Evolutionary conservation across 2,329 filamentous ascomycete species (phyloP).

Genomic region (Lecanosticta acicola): DNA sequence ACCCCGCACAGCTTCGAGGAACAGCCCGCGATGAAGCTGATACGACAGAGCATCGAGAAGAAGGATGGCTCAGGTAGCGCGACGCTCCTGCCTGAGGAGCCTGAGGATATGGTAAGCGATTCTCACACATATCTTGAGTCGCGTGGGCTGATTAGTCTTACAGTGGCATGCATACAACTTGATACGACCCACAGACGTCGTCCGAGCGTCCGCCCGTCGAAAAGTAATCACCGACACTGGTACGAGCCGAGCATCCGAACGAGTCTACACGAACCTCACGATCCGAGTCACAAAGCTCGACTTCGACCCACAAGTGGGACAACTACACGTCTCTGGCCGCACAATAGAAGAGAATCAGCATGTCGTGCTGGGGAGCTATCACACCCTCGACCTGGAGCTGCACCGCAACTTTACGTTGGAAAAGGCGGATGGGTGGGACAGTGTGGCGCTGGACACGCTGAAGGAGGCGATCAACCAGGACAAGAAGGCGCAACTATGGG

Average conservation of each 20-base stretch:
- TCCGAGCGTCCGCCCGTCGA: slow-evolving; percentile 62
- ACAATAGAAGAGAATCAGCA: slow-evolving; percentile 62
- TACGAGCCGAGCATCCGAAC: slow-evolving; percentile 56
- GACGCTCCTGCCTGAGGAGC: slow-evolving; percentile 64
- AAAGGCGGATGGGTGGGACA: slow-evolving; percentile 85
- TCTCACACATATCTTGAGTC: slow-evolving; percentile 1
- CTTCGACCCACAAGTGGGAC: slow-evolving; percentile 62
- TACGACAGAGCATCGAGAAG: slow-evolving; percentile 60
- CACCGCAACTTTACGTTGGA: slow-evolving; percentile 82
- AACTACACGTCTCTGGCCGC: slow-evolving; percentile 63
- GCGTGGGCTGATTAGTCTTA: slow-evolving; percentile 5
- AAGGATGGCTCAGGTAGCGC: slow-evolving; percentile 60
- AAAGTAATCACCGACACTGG: slow-evolving; percentile 57
- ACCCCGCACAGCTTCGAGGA: too few relatives aligned
- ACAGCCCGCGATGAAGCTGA: slow-evolving; percentile 52
- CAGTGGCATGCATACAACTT: slow-evolving; percentile 73
- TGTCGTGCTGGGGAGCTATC: slow-evolving; percentile 61
- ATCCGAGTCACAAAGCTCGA: slow-evolving; percentile 62
- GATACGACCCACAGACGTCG: slow-evolving; percentile 58
- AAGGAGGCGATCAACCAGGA: slow-evolving; percentile 73
- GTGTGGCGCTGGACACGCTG: slow-evolving; percentile 72
- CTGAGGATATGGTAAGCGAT: slow-evolving; percentile 63
- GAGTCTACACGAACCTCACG: slow-evolving; percentile 59
- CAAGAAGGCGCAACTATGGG: slow-evolving; percentile 74
- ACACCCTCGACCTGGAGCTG: slow-evolving; percentile 78